These are phyloP conservation scores for Backusella australiensis DNA, from an alignment of 192 early-diverging fungal species.

Conservation along the genomic window DNA sequence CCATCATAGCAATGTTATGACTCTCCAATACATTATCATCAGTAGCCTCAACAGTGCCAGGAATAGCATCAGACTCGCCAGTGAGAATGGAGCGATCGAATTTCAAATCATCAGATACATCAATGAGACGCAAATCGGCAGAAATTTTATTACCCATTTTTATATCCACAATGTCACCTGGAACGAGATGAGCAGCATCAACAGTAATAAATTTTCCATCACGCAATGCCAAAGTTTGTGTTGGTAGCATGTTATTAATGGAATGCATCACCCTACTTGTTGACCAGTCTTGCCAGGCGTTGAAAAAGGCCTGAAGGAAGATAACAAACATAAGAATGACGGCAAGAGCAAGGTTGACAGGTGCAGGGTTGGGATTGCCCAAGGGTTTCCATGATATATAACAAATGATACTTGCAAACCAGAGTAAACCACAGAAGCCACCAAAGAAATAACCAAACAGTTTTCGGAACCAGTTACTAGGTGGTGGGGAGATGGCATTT, in stretches of 20 bases:
- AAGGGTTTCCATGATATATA: constrained; percentile 65
- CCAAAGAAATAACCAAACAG: constrained; percentile 57
- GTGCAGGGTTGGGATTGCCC: constrained; percentile 43
- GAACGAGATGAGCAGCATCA: constrained; percentile 69
- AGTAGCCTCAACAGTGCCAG: constrained; percentile 58
- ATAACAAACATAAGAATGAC: constrained; percentile 65
- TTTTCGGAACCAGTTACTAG: constrained; percentile 39
- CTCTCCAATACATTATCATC: constrained; percentile 77
- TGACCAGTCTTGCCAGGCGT: constrained; percentile 69
- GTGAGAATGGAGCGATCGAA: constrained; percentile 82
- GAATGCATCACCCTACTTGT: constrained; percentile 67
- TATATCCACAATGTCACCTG: constrained; percentile 79
- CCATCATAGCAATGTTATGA: constrained; percentile 81
- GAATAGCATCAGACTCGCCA: constrained; percentile 69
- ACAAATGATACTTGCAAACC: constrained; percentile 65
- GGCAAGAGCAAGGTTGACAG: constrained; percentile 57
- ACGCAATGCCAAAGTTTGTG: constrained; percentile 65
- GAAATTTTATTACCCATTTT: constrained; percentile 83
- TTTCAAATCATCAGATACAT: constrained; percentile 62
- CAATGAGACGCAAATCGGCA: constrained; percentile 71
- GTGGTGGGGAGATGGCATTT: constrained; percentile 38
- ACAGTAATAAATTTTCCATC: constrained; percentile 61
- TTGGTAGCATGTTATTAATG: constrained; percentile 69
- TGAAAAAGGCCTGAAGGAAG: constrained; percentile 64
- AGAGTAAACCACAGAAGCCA: constrained; percentile 70